A percentile compares a stretch with the other conserved stretches of the same genome.
Conservation (phyloP, 2,329 filamentous ascomycete species). For the Talaromyces sp. region DNA sequence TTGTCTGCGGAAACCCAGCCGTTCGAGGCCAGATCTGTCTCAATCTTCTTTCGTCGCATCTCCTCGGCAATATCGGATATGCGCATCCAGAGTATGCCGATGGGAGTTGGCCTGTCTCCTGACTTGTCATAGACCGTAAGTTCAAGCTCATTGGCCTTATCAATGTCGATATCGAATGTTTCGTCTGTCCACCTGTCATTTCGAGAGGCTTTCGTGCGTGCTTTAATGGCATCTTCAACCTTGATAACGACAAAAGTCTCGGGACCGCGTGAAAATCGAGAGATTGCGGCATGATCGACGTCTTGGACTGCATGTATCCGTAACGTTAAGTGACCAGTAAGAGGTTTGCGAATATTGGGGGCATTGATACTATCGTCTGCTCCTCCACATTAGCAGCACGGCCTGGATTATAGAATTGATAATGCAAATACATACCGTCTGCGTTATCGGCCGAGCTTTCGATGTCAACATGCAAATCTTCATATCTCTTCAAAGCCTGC, state of each 20-base stretch:
- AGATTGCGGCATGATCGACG: conserved; percentile 82
- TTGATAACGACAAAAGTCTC: conserved; percentile 96
- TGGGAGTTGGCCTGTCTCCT: conserved; percentile 81
- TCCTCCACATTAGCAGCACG: conserved; percentile 6
- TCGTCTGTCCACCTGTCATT: conserved; percentile 91
- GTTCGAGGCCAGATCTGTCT: conserved; percentile 87
- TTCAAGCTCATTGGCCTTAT: conserved; percentile 98
- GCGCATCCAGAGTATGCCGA: conserved; percentile 91
- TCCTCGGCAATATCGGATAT: conserved; percentile 97
- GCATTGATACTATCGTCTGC: conserved; percentile 93
- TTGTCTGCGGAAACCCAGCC: conserved; percentile 97
- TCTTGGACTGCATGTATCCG: conserved; percentile 85
- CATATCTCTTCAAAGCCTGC: conserved; percentile 93
- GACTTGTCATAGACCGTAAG: conserved; percentile 96
- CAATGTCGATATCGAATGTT: conserved; percentile 84
- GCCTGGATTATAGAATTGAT: neutral
- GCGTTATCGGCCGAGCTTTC: conserved; percentile 64
- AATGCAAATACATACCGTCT: conserved; percentile 60
- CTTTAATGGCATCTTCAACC: conserved; percentile 89
- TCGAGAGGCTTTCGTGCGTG: conserved; percentile 75
- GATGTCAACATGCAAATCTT: conserved; percentile 92
- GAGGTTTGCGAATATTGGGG: conserved; percentile 90
- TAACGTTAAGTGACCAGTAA: conserved; percentile 83
- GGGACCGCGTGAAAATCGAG: conserved; percentile 79
- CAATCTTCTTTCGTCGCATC: conserved; percentile 93